Conservation (phyloP, 2,329 filamentous ascomycete genomes). For the Fusarium sulawesiense region DNA sequence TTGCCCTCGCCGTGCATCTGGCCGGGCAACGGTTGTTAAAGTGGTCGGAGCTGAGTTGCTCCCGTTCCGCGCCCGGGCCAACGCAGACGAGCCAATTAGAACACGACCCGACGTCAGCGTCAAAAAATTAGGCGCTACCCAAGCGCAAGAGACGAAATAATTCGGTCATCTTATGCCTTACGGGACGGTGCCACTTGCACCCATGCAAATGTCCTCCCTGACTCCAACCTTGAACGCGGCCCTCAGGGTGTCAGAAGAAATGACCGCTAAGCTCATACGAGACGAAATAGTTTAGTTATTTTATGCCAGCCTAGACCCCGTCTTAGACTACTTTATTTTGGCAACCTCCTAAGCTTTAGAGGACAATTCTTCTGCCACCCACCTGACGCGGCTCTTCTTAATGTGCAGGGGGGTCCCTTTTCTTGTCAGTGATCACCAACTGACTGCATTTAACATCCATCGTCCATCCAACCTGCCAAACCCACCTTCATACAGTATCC, state of each 20-base stretch:
- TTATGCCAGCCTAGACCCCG: too few relatives aligned
- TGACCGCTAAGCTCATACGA: too few relatives aligned
- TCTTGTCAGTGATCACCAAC: conserved; percentile 32
- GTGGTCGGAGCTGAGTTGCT: conserved; percentile 32
- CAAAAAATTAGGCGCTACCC: not conserved
- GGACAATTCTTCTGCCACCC: too few relatives aligned
- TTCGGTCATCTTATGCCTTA: not conserved
- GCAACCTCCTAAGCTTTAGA: too few relatives aligned
- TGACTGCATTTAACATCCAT: conserved; percentile 26
- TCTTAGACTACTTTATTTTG: too few relatives aligned
- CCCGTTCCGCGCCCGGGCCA: conserved; percentile 37
- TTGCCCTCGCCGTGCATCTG: conserved; percentile 50
- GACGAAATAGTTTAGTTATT: too few relatives aligned
- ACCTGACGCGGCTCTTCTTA: conserved; percentile 14
- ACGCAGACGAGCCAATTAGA: conserved; percentile 33
- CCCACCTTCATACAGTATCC: conserved; percentile 21
- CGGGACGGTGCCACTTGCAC: conserved; percentile 14
- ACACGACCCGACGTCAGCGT: not conserved
- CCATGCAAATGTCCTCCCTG: conserved; percentile 35
- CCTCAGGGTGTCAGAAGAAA: too few relatives aligned
- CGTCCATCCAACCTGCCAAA: not conserved
- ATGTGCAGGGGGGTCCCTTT: conserved; percentile 25
- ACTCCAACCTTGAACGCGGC: conserved; percentile 10
- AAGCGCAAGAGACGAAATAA: not conserved
- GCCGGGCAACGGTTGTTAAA: conserved; percentile 51